These are phyloP conservation scores for Picea engelmannii DNA, from an alignment of 83 land plant genomes.

Conservation along the genomic window DNA sequence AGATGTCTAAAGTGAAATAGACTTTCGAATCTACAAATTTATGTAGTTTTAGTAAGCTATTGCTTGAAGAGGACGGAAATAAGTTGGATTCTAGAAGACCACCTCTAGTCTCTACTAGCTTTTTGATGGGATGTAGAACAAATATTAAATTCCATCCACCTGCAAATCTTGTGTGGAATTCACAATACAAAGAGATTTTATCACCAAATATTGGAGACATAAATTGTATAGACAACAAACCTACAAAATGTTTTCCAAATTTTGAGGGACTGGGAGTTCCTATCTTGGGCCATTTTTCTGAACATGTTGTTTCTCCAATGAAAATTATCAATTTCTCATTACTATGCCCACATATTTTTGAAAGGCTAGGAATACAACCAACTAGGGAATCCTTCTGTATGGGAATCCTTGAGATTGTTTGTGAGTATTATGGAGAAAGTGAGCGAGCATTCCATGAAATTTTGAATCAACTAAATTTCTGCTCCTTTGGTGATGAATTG, in stretches of 20 bases:
- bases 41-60: background rate
- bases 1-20: background rate
- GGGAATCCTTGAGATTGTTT: slow-evolving; percentile 82
- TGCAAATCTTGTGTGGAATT: background rate
- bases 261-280: slow-evolving; percentile 10
- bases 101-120: background rate
- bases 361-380: no score
- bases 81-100: background rate
- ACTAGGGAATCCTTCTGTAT: no score
- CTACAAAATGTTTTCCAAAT: slow-evolving; percentile 22
- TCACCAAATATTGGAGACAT: background rate
- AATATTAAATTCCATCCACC: slow-evolving; percentile 28
- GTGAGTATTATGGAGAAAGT: slow-evolving; percentile 85
- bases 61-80: background rate
- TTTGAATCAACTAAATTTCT: slow-evolving; percentile 56
- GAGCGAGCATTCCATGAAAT: slow-evolving; percentile 70
- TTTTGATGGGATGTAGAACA: slow-evolving; percentile 37
- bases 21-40: background rate
- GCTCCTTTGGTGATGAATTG: slow-evolving; percentile 84
- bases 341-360: slow-evolving; percentile 24
- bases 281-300: slow-evolving; percentile 74
- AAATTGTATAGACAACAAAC: slow-evolving; percentile 17
- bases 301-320: slow-evolving; percentile 56
- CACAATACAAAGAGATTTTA: background rate
- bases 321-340: slow-evolving; percentile 68